Conservation (phyloP, 257 asterid genomes). For the Jacaranda mimosifolia region DNA sequence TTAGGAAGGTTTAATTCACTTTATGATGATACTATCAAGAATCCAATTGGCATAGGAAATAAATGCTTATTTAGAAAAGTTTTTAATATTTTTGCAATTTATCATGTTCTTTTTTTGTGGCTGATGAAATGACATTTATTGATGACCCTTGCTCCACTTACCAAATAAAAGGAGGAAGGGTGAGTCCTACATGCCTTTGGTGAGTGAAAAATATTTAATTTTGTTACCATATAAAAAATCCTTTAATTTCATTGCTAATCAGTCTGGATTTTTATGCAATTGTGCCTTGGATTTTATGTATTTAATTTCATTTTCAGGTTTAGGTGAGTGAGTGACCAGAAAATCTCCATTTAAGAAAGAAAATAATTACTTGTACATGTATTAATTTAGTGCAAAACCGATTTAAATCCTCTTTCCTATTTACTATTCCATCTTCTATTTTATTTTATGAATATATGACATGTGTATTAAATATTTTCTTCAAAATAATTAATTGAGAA, state of each 20-base stretch:
- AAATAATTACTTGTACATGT: neutral
- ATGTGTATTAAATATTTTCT: neutral
- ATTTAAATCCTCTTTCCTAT: too few relatives aligned
- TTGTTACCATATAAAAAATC: neutral
- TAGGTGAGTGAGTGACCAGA: neutral
- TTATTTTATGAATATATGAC: conserved; percentile 1
- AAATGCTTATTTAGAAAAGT: conserved; percentile 19
- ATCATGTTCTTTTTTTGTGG: neutral
- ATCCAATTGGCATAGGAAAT: conserved; percentile 33
- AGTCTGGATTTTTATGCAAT: conserved; percentile 22
- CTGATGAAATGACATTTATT: conserved; percentile 9
- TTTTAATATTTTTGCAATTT: conserved; percentile 1
- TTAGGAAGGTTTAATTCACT: conserved; percentile 21
- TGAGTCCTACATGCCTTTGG: neutral
- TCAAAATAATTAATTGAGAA: neutral
- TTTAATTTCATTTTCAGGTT: conserved; percentile 6
- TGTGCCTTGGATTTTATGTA: conserved; percentile 17
- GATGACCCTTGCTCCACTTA: conserved; percentile 22
- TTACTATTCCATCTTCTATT: neutral
- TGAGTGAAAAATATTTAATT: neutral
- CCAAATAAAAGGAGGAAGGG: conserved; percentile 14
- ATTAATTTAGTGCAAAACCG: neutral
- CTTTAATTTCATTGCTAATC: conserved; percentile 1
- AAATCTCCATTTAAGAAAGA: conserved; percentile 1
- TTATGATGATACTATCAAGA: conserved; percentile 39